These are phyloP conservation scores for Liriodendron chinense DNA, from an alignment of 164 flowering plant genomes.

Conservation along the genomic window DNA sequence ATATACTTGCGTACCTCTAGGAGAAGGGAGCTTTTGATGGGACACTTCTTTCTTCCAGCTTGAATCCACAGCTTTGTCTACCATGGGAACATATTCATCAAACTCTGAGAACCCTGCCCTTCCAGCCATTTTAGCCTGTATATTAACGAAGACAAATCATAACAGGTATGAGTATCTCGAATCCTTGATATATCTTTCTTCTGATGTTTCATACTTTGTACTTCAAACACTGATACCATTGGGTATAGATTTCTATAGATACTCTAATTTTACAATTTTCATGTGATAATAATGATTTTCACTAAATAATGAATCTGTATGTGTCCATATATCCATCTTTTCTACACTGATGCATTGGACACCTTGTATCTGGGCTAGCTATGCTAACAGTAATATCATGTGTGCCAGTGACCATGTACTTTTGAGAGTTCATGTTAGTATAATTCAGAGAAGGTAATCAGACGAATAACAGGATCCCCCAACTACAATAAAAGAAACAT, in stretches of 20 bases:
- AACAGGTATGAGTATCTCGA: neutral
- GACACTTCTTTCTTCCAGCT: conserved; percentile 58
- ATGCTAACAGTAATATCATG: too few species aligned
- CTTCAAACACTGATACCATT: neutral
- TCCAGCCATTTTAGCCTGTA: conserved; percentile 16
- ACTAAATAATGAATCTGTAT: neutral
- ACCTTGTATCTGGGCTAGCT: too few species aligned
- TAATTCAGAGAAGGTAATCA: too few species aligned
- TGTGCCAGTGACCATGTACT: too few species aligned
- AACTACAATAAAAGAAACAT: neutral
- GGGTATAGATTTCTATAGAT: neutral
- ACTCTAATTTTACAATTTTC: too few species aligned
- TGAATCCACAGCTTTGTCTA: conserved; percentile 88
- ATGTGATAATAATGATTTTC: neutral
- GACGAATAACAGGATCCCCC: neutral
- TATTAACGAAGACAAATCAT: neutral
- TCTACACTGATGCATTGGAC: too few species aligned
- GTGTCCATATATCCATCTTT: too few species aligned
- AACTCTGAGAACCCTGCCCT: conserved; percentile 33
- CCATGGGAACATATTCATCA: conserved; percentile 92
- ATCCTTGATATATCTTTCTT: neutral
- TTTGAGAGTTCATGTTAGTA: too few species aligned
- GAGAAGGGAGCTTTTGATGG: conserved; percentile 31
- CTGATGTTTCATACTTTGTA: too few species aligned
- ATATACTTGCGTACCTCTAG: conserved; percentile 47